Conservation (phyloP, 768 basidiomycete species). For the Pulveroboletus ravenelii region DNA sequence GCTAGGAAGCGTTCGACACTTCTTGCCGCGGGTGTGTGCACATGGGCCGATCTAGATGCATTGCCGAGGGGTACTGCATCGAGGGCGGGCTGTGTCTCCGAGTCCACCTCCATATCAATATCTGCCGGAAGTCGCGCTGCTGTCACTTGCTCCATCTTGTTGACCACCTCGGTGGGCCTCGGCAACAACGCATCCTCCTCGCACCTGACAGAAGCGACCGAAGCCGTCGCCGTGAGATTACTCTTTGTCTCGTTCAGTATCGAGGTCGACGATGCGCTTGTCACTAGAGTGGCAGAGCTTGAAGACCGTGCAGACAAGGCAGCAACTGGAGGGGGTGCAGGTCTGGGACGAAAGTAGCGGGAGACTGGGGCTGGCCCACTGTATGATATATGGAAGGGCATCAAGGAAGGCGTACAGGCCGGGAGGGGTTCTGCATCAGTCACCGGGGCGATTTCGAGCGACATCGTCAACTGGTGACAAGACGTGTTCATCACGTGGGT, state of each 20-base stretch:
- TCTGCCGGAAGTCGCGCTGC: neutral
- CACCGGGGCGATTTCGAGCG: constrained; percentile 19
- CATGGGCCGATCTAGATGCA: neutral
- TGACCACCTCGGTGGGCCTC: neutral
- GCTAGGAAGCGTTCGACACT: constrained; percentile 38
- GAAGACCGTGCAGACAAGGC: constrained; percentile 5
- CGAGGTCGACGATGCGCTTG: constrained; percentile 7
- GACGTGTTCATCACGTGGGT: constrained; percentile 7
- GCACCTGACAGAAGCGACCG: constrained; percentile 3
- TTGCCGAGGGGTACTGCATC: neutral
- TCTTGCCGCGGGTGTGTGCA: neutral
- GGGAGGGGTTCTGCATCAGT: constrained; percentile 15
- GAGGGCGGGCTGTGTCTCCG: constrained; percentile 11
- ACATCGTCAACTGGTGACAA: constrained; percentile 1
- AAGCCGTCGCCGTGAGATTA: constrained; percentile 3
- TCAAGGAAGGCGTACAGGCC: constrained; percentile 60
- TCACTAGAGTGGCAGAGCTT: constrained; percentile 13
- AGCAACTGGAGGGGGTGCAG: constrained; percentile 22
- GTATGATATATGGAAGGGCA: constrained; percentile 79
- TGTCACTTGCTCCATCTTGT: neutral
- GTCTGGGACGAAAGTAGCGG: constrained; percentile 62
- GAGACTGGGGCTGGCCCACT: constrained; percentile 68
- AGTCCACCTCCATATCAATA: neutral
- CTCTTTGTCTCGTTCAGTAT: neutral
- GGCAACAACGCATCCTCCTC: neutral